Conservation (phyloP, 2,329 filamentous ascomycete genomes). For the Trichoderma sp. region DNA sequence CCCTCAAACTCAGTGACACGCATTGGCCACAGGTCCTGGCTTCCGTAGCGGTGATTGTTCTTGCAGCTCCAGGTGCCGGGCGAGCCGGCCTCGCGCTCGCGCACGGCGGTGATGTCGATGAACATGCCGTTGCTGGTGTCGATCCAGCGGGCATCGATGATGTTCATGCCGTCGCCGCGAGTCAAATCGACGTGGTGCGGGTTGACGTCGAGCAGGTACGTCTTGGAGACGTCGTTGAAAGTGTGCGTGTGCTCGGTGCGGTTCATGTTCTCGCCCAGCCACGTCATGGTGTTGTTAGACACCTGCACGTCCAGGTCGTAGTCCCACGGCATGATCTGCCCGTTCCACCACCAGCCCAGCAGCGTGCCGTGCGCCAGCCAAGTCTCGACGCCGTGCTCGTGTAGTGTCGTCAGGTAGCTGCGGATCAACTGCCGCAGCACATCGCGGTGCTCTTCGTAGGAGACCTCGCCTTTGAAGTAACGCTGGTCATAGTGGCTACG, state of each 20-base stretch:
- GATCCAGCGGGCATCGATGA: slow-evolving; percentile 85
- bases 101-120: slow-evolving; percentile 79
- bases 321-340: slow-evolving; percentile 77
- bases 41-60: slow-evolving; percentile 72
- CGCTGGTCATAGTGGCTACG: slow-evolving; percentile 74
- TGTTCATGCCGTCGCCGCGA: slow-evolving; percentile 69
- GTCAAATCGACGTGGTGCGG: slow-evolving; percentile 64
- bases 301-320: slow-evolving; percentile 84
- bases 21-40: slow-evolving; percentile 74
- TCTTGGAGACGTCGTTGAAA: slow-evolving; percentile 40
- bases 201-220: slow-evolving; percentile 76
- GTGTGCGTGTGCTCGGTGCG: slow-evolving; percentile 63
- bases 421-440: slow-evolving; percentile 70
- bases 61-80: slow-evolving; percentile 78
- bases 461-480: slow-evolving; percentile 64
- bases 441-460: slow-evolving; percentile 65
- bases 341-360: slow-evolving; percentile 89
- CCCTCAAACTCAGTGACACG: slow-evolving; percentile 74
- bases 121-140: slow-evolving; percentile 75
- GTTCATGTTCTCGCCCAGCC: slow-evolving; percentile 68
- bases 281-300: slow-evolving; percentile 63
- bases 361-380: slow-evolving; percentile 87
- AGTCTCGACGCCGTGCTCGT: slow-evolving; percentile 68
- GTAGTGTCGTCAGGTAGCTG: slow-evolving; percentile 70
- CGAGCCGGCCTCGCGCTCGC: slow-evolving; percentile 60